phyloP scores from a whole-genome alignment of 2,329 filamentous ascomycete genomes.

The Fusarium heterosporum region DNA sequence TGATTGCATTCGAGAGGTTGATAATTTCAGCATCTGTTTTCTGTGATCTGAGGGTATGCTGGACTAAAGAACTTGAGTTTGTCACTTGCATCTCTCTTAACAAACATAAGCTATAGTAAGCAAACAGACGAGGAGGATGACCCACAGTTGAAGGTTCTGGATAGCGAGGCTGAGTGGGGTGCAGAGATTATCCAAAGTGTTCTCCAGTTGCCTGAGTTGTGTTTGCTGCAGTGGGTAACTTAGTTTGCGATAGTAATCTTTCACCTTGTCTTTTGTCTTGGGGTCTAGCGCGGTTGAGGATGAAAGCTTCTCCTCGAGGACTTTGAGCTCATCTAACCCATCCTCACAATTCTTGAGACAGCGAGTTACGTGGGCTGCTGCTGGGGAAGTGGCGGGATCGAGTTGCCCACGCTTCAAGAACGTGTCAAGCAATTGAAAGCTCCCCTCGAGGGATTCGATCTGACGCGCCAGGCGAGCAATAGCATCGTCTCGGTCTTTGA shows the following conservation, averaged over 20 bases:
- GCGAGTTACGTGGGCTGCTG: not conserved
- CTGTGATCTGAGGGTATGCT: not conserved
- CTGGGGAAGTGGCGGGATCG: fast-evolving
- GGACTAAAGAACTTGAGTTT: not conserved
- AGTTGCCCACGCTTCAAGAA: not conserved
- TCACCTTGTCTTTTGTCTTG: not conserved
- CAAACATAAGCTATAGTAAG: no score
- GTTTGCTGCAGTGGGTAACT: not conserved
- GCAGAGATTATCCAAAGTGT: not conserved
- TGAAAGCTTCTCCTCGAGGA: not conserved
- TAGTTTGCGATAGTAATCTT: not conserved
- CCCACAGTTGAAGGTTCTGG: not conserved
- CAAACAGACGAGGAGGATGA: no score
- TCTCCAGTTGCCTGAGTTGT: not conserved
- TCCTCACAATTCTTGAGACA: not conserved
- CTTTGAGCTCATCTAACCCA: not conserved
- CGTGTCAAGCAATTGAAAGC: not conserved
- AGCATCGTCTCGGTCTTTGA: not conserved
- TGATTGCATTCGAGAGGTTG: not conserved
- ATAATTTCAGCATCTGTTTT: not conserved
- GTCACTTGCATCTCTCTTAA: not conserved
- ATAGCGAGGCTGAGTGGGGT: not conserved
- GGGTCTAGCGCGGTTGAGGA: not conserved
- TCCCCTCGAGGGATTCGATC: not conserved
- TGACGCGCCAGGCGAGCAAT: not conserved